Evolutionary conservation across 148 eudicot species (phyloP), one percentile per base, ranked within the genome.

Genomic region (Simmondsia chinensis): DNA sequence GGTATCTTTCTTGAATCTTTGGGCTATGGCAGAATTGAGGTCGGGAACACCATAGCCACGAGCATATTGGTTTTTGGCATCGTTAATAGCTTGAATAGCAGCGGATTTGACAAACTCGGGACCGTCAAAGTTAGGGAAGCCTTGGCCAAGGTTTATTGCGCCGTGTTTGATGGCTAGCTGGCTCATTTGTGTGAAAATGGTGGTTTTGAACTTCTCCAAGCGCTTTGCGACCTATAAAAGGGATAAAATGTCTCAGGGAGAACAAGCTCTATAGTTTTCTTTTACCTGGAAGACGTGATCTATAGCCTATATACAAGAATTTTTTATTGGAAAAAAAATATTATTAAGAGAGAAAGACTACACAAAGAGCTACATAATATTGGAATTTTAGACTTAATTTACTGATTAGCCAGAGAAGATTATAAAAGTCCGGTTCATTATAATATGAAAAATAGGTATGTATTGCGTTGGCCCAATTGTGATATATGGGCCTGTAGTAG

Each of bases 111-210:
- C 96, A 71, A 93, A 93, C 13, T 86, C 89, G 0, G 99, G 99
- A 28, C 99, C 99, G 17, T 93, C 99, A 57, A 93, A 93, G 64
- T 93, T 93, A 45, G 99, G 99, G 52, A 93, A 93, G 27, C 99
- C 99, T 51, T 86, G 99, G 8, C 99, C 99, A 6, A 93, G 89
- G 61, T 93, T 93, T 36, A 93, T 86, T 13, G 99, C 99, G 42
- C 84, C 84, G 31, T 93, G 99, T 61, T 86, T 83, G 61, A 93
- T 70, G 25, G 99, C 99, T 23, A 93, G 87, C 63, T 65, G 74
- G 71, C 99, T 93, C 99, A 93, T 93, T 41, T 83, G 82, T 0
- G 99, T 93, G 69, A 93, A 93, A 34, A 93, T 93, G 25, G 99
- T 86, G 2, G 99, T 86, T 63, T 86, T 91, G 60, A 91, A 86